Evolutionary conservation across 2,329 filamentous ascomycete species (phyloP).

Genomic region (Lachnellula arida): DNA sequence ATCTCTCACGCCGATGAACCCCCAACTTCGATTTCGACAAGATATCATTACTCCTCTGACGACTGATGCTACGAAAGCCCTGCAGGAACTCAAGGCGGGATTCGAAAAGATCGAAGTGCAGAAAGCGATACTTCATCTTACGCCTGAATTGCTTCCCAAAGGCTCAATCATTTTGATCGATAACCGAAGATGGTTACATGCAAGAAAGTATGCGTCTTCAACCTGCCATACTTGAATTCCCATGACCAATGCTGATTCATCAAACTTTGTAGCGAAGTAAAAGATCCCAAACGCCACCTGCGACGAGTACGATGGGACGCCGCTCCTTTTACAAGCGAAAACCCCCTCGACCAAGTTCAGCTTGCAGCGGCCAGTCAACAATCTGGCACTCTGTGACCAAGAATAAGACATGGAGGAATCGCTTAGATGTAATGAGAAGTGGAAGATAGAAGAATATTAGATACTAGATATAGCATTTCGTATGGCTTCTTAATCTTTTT

Average conservation of each 20-base stretch:
- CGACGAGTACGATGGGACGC: constrained; percentile 35
- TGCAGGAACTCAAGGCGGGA: constrained; percentile 29
- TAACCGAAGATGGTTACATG: constrained; percentile 36
- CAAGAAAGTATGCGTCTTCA: constrained; percentile 19
- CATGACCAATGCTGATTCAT: not conserved
- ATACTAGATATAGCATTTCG: too few species aligned
- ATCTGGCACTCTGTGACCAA: too few species aligned
- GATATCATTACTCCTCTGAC: constrained; percentile 31
- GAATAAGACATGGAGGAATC: too few species aligned
- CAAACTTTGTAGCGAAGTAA: constrained; percentile 21
- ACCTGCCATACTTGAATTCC: too few species aligned
- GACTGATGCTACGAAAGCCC: constrained; percentile 23
- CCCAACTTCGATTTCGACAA: constrained; percentile 23
- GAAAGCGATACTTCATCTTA: constrained; percentile 23
- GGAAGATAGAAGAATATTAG: too few species aligned
- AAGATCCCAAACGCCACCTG: constrained; percentile 34
- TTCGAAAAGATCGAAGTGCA: constrained; percentile 13
- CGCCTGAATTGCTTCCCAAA: constrained; percentile 23
- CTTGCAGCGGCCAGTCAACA: too few species aligned
- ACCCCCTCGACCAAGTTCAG: too few species aligned
- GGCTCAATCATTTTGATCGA: constrained; percentile 34
- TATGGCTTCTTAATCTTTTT: too few species aligned
- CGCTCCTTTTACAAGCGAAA: not conserved
- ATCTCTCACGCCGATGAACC: not conserved
- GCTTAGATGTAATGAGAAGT: too few species aligned